A percentile compares a stretch with the other conserved stretches of the same genome.
phyloP scores from a whole-genome alignment of 805 yeast genomes.

The Wickerhamiella lipophila region DNA sequence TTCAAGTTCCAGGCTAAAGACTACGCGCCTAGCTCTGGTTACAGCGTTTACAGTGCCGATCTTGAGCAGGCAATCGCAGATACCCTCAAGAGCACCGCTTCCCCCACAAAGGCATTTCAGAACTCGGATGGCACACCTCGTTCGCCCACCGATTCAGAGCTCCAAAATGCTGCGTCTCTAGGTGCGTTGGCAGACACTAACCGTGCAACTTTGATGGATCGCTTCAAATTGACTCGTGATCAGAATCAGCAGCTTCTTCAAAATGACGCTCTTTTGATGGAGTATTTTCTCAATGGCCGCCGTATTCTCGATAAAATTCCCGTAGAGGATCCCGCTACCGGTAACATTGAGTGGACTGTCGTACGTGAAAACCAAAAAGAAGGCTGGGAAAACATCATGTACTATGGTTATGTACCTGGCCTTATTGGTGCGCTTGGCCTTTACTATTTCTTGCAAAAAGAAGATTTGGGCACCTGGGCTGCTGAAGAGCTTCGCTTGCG shows the following conservation, averaged over 20 bases:
- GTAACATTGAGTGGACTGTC: slow-evolving; percentile 66
- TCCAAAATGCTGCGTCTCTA: slow-evolving; percentile 59
- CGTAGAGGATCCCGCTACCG: slow-evolving; percentile 63
- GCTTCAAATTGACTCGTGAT: slow-evolving; percentile 37
- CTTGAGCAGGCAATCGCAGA: slow-evolving; percentile 51
- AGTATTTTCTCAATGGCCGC: slow-evolving; percentile 42
- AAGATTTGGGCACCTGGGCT: slow-evolving; percentile 62
- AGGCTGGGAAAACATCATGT: slow-evolving; percentile 74
- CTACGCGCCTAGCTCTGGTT: slow-evolving; percentile 26
- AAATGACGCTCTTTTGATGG: slow-evolving; percentile 49
- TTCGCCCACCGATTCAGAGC: slow-evolving; percentile 54
- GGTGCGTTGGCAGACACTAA: slow-evolving; percentile 47
- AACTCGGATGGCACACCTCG: slow-evolving; percentile 67
- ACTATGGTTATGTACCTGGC: slow-evolving; percentile 61
- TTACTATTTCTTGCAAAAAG: slow-evolving; percentile 39
- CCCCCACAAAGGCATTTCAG: slow-evolving; percentile 53
- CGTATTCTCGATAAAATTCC: slow-evolving; percentile 74
- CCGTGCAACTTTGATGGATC: slow-evolving; percentile 39
- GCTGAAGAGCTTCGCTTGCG: slow-evolving; percentile 67
- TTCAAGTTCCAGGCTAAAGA: slow-evolving; percentile 21
- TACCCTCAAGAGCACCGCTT: slow-evolving; percentile 49
- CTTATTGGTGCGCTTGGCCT: slow-evolving; percentile 44
- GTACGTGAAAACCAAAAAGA: slow-evolving; percentile 64
- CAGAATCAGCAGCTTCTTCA: slow-evolving; percentile 44
- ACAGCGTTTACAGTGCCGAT: slow-evolving; percentile 22